phyloP scores from a whole-genome alignment of 148 eudicot genomes.

The Diospyros kaki region DNA sequence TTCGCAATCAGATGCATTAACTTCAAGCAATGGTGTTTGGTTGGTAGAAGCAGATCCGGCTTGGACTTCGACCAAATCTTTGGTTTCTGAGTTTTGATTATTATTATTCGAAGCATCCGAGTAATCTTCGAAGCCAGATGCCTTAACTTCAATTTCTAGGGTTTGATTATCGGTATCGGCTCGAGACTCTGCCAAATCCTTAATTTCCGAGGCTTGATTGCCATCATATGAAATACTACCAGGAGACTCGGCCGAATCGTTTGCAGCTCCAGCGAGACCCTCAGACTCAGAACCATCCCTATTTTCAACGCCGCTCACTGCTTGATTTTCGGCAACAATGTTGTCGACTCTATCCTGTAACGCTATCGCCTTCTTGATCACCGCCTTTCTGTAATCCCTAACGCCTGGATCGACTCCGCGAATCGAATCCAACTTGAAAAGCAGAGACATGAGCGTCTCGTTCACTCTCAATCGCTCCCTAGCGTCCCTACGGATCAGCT shows the following conservation, averaged over 20 bases:
- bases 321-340: conserved; percentile 15
- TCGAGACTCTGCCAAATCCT: background rate
- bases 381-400: conserved; percentile 52
- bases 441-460: conserved; percentile 56
- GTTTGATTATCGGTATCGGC: background rate
- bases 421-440: conserved; percentile 65
- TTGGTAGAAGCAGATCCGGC: too few relatives aligned
- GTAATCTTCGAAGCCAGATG: background rate
- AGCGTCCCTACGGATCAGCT: conserved; percentile 28
- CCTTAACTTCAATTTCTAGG: conserved; percentile 11
- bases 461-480: conserved; percentile 53
- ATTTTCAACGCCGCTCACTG: background rate
- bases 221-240: too few relatives aligned
- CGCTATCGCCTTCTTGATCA: conserved; percentile 47
- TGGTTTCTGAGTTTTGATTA: background rate
- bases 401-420: conserved; percentile 41
- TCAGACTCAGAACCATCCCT: background rate
- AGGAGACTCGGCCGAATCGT: background rate
- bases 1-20: background rate
- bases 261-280: too few relatives aligned
- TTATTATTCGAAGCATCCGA: background rate
- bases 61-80: background rate
- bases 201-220: too few relatives aligned
- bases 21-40: conserved; percentile 8
- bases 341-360: conserved; percentile 60